Evolutionary conservation across 805 yeast species (phyloP).

Genomic region (Millerago galiae): DNA sequence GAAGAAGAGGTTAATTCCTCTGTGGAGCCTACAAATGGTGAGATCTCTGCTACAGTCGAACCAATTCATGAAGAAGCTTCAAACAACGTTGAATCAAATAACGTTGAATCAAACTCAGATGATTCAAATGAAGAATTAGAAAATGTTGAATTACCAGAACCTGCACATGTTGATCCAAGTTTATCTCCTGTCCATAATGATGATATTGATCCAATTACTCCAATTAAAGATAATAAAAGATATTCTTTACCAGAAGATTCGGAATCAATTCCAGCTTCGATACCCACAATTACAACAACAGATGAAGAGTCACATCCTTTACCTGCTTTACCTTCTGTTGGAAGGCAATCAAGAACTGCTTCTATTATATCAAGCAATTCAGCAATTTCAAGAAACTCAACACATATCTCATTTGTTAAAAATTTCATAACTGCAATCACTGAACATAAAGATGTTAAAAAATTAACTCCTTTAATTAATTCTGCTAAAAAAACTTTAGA

Average conservation of each 20-base stretch:
- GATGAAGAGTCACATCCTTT: slow-evolving; percentile 1
- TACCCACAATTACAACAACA: slow-evolving; percentile 6
- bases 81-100: neutral
- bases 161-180: neutral
- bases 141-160: slow-evolving; percentile 10
- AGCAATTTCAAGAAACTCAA: slow-evolving; percentile 20
- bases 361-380: slow-evolving; percentile 20
- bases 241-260: slow-evolving; percentile 4
- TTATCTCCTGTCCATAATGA: neutral
- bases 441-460: slow-evolving; percentile 53
- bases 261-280: neutral
- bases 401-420: slow-evolving; percentile 39
- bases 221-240: neutral
- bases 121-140: slow-evolving; percentile 2
- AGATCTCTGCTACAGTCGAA: neutral
- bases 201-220: neutral
- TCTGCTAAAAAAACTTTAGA: slow-evolving; percentile 27
- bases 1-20: neutral
- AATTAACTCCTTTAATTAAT: slow-evolving; percentile 31
- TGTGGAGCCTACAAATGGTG: neutral
- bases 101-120: neutral
- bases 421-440: slow-evolving; percentile 53
- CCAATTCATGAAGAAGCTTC: neutral
- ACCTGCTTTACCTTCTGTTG: slow-evolving; percentile 5
- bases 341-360: slow-evolving; percentile 17